These are phyloP conservation scores for Boletales sp. DNA, from an alignment of 768 basidiomycete species.

Conservation along the genomic window DNA sequence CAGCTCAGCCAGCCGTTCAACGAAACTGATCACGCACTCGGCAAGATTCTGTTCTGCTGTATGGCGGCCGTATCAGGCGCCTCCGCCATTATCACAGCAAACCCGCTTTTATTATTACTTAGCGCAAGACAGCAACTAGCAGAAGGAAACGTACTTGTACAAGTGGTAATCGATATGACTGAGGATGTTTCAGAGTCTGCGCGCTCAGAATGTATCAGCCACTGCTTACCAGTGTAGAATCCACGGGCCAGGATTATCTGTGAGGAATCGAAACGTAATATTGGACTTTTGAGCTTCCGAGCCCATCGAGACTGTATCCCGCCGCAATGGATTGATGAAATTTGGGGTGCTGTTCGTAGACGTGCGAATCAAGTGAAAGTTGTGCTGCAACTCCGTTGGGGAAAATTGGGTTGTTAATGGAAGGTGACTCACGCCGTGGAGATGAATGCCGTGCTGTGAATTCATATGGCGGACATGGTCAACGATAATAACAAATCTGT, in stretches of 20 bases:
- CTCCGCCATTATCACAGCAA: slow-evolving; percentile 31
- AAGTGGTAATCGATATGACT: slow-evolving; percentile 34
- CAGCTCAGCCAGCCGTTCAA: background rate
- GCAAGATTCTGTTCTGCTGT: slow-evolving; percentile 16
- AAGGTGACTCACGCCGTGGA: slow-evolving; percentile 35
- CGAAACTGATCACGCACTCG: slow-evolving; percentile 14
- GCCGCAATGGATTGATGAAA: slow-evolving; percentile 35
- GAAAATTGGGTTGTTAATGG: background rate
- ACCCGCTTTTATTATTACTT: slow-evolving; percentile 17
- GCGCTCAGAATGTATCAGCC: background rate
- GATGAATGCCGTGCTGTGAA: slow-evolving; percentile 36
- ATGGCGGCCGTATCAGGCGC: slow-evolving; percentile 15
- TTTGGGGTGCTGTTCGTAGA: slow-evolving; percentile 31
- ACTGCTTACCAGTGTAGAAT: slow-evolving; percentile 39
- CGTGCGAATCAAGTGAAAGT: slow-evolving; percentile 37
- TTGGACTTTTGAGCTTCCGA: slow-evolving; percentile 34
- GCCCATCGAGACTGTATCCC: slow-evolving; percentile 35
- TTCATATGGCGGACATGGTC: background rate
- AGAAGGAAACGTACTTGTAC: slow-evolving; percentile 14
- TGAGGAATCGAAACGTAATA: slow-evolving; percentile 55
- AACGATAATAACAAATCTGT: background rate
- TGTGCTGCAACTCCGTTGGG: slow-evolving; percentile 26
- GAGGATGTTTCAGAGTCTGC: background rate
- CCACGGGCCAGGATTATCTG: slow-evolving; percentile 68
- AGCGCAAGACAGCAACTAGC: background rate